Conservation (phyloP, 1,284 basidiomycete species). For the Cutaneotrichosporon sp. region DNA sequence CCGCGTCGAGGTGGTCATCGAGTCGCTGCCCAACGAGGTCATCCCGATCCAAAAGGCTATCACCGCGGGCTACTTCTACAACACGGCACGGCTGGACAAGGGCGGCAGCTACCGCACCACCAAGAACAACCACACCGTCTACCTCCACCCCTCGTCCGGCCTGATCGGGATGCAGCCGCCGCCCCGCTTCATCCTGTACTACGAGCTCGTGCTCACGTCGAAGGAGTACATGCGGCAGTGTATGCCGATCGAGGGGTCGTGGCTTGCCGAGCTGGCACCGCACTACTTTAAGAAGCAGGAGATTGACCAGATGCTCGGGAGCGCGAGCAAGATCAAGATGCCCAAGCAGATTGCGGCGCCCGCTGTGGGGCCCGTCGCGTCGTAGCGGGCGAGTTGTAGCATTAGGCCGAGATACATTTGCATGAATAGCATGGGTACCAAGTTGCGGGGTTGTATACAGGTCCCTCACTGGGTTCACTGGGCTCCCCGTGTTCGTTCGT, state of each 20-base stretch:
- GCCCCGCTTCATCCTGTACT: conserved; percentile 85
- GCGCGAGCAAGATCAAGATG: conserved; percentile 78
- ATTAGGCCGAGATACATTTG: conserved; percentile 2
- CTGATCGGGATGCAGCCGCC: conserved; percentile 95
- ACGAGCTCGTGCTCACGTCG: conserved; percentile 68
- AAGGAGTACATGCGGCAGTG: conserved; percentile 73
- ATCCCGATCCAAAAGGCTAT: conserved; percentile 92
- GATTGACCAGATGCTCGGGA: conserved; percentile 75
- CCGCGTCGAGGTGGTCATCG: conserved; percentile 89
- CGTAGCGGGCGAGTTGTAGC: conserved; percentile 1
- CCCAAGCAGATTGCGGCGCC: conserved; percentile 60
- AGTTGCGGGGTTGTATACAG: too few relatives aligned
- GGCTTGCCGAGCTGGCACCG: conserved; percentile 92
- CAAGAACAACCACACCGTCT: conserved; percentile 93
- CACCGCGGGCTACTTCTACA: conserved; percentile 94
- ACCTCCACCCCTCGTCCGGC: conserved; percentile 94
- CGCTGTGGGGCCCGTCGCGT: conserved; percentile 38
- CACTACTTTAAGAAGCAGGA: conserved; percentile 91
- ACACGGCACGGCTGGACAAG: conserved; percentile 85
- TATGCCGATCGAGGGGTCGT: conserved; percentile 95
- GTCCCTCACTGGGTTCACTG: too few relatives aligned
- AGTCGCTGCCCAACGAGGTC: conserved; percentile 88
- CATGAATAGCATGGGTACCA: conserved; percentile 6
- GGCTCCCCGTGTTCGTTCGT: too few relatives aligned
- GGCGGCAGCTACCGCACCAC: conserved; percentile 90